Evolutionary conservation across 2,329 filamentous ascomycete species (phyloP), one percentile per base, ranked within the genome.

Genomic region (Nothophoma quercina): DNA sequence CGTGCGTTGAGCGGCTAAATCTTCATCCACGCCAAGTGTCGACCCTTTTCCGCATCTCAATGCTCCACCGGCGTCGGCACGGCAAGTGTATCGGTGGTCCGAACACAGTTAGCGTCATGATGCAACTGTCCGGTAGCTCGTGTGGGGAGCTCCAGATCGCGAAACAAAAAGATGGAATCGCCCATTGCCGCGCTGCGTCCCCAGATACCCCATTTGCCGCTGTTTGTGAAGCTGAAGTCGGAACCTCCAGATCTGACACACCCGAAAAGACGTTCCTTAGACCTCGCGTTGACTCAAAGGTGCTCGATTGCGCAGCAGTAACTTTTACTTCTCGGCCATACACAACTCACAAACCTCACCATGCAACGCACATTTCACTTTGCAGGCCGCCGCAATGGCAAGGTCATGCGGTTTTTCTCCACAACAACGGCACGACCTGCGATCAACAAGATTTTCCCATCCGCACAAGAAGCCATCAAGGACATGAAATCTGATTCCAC

Each of bases 381-480:
- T 48, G 64, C 68, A 18, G 69, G 67, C 15, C 67, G 68, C 52
- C 69, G 67, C 25, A 69, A 63, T 51, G 64, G 56, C 44, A 63
- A 64, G 40, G 54, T 68, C 12, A 63, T 67, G 30, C 72, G 72
- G 35, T 73, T 70, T 55, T 74, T 74, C 53, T 70, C 69, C 25
- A 69, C 56, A 42, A 69, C 68, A n/a, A 35, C 64, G 3, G 56
- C 56, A 19, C 72, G 72, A 18, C 58, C 59, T 41, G 66, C 64
- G 26, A 74, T 75, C 65, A 75, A 75, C 62, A 75, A 75, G 56
- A 74, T 75, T 41, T 69, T 69, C 12, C 67, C 71, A 8, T 74
- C 71, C 5, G 72, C 73, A 13, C 62, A 68, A 54, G 71, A 75
- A 63, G 73, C 73, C 19, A 66, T 75, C 53, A 67, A 68, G 34